Evolutionary conservation across 768 basidiomycete species (phyloP).

Genomic region (Rhodocollybia butyracea): DNA sequence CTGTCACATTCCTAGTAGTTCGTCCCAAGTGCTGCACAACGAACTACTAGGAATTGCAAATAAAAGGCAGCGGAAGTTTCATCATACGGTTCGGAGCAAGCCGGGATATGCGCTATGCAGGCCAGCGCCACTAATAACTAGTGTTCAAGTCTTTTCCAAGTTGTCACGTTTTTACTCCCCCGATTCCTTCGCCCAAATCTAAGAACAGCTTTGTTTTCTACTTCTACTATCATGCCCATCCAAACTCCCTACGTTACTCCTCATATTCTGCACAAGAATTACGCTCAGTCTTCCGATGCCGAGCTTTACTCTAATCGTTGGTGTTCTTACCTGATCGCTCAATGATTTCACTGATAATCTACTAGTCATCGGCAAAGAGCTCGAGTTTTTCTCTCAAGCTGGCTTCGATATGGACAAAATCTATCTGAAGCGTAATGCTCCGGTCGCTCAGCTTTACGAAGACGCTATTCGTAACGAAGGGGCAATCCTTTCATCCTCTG

Average conservation of each 20-base stretch:
- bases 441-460: slow-evolving; percentile 89
- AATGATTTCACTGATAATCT: not conserved
- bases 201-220: slow-evolving; percentile 36
- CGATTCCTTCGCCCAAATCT: not conserved
- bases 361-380: slow-evolving; percentile 85
- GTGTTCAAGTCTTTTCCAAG: not conserved
- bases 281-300: slow-evolving; percentile 70
- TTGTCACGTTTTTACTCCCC: slow-evolving; percentile 8
- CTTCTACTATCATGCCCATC: slow-evolving; percentile 50
- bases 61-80: slow-evolving; percentile 6
- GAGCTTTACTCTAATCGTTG: slow-evolving; percentile 59
- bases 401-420: slow-evolving; percentile 99
- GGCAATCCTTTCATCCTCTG: slow-evolving; percentile 93
- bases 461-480: slow-evolving; percentile 99
- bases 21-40: no score
- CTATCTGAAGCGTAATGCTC: slow-evolving; percentile 91
- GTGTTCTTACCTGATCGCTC: slow-evolving; percentile 17
- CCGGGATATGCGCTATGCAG: slow-evolving; percentile 31
- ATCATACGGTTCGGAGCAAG: slow-evolving; percentile 12
- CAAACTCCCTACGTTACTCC: slow-evolving; percentile 86
- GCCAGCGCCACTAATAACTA: no score
- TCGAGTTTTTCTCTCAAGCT: slow-evolving; percentile 97
- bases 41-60: not conserved
- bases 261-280: slow-evolving; percentile 85
- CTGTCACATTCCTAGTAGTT: not conserved